phyloP scores from a whole-genome alignment of 164 flowering plant species.

The Vitis amurensis region DNA sequence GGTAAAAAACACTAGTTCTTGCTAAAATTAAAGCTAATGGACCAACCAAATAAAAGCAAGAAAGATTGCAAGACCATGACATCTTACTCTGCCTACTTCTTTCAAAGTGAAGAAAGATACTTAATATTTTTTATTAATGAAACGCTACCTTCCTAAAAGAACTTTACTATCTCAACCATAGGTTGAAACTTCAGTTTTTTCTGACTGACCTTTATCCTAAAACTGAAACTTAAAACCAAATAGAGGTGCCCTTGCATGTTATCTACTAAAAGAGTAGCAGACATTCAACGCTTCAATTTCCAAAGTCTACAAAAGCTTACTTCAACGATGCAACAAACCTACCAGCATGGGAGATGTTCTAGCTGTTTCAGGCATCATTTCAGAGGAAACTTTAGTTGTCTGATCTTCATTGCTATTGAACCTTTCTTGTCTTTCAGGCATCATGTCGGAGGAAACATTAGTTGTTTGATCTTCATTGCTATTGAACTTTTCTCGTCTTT shows the following conservation, averaged over 20 bases:
- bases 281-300: background rate
- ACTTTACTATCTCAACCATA: background rate
- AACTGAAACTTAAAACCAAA: background rate
- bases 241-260: background rate
- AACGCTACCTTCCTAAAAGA: background rate
- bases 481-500: conserved; percentile 48
- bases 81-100: too few species aligned
- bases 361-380: conserved; percentile 3
- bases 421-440: conserved; percentile 42
- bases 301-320: background rate
- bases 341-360: conserved; percentile 2
- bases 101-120: background rate
- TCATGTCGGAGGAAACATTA: background rate
- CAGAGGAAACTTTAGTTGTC: background rate
- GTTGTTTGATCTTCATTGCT: conserved; percentile 32
- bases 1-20: too few species aligned
- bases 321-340: too few species aligned
- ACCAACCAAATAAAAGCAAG: too few species aligned
- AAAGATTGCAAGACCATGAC: too few species aligned
- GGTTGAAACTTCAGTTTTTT: background rate
- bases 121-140: background rate
- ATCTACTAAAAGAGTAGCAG: background rate
- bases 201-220: background rate
- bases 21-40: too few species aligned
- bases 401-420: conserved; percentile 3